phyloP scores from a whole-genome alignment of 768 basidiomycete species.

The Ramaria sp. region DNA sequence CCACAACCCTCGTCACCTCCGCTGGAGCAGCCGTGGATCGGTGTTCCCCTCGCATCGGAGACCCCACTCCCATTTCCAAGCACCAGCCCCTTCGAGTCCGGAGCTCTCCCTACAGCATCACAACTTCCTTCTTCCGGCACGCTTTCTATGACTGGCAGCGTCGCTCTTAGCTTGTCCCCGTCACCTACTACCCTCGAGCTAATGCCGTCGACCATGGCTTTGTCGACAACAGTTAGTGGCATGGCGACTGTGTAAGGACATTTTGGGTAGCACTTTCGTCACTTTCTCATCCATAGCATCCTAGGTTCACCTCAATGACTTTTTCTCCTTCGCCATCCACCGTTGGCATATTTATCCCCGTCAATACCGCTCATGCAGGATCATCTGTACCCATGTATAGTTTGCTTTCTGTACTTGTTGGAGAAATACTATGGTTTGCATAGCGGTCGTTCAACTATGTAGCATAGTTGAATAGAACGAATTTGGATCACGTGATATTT shows the following conservation, averaged over 20 bases:
- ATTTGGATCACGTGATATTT: neutral
- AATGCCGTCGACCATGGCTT: neutral
- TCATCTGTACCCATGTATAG: neutral
- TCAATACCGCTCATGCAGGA: neutral
- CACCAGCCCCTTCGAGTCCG: neutral
- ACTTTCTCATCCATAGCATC: neutral
- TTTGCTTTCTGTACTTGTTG: neutral
- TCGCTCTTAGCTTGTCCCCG: neutral
- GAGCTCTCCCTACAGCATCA: too few species aligned
- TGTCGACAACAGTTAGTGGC: neutral
- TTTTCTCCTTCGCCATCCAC: neutral
- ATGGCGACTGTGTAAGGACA: neutral
- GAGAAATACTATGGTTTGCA: neutral
- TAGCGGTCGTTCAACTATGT: neutral
- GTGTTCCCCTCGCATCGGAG: neutral
- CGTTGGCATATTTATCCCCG: neutral
- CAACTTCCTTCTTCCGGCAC: neutral
- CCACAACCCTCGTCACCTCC: constrained; percentile 27
- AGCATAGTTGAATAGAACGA: neutral
- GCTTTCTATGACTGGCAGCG: neutral
- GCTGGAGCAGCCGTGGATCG: constrained; percentile 18
- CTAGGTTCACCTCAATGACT: too few species aligned
- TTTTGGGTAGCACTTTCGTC: neutral
- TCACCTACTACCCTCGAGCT: neutral
- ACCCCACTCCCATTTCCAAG: neutral